Conservation (phyloP, 2,329 filamentous ascomycete genomes). For the Aureobasidium sp. region DNA sequence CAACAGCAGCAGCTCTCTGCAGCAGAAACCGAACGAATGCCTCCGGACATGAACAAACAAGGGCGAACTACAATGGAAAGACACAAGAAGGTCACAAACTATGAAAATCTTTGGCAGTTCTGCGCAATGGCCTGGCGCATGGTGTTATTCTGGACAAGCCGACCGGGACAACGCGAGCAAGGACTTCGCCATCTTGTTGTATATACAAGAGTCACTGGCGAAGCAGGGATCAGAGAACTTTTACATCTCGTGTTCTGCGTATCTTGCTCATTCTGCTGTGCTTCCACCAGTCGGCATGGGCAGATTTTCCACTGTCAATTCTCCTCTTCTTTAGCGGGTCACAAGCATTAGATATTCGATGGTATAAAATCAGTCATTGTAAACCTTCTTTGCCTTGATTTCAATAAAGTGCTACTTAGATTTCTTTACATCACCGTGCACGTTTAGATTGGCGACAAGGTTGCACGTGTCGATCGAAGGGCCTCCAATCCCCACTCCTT, state of each 20-base stretch:
- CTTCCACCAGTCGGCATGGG: neutral
- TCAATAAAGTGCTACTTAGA: neutral
- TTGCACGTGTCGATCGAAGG: neutral
- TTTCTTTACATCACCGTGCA: neutral
- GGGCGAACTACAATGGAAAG: neutral
- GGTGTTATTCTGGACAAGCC: neutral
- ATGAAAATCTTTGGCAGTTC: neutral
- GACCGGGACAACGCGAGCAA: neutral
- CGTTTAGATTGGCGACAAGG: neutral
- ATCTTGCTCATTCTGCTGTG: neutral
- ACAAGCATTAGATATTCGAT: conserved; percentile 5
- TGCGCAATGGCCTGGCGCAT: neutral
- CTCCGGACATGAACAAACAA: neutral
- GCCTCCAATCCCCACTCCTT: neutral
- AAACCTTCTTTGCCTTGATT: neutral
- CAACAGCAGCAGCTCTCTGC: neutral
- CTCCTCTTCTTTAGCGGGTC: conserved; percentile 2
- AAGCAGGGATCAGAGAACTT: neutral
- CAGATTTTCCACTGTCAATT: neutral
- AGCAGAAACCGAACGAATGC: neutral
- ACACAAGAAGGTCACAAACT: neutral
- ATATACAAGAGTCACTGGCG: neutral
- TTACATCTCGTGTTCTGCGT: neutral
- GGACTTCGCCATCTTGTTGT: neutral
- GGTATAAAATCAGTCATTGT: neutral